Percentiles rank a stretch among this genome's conserved stretches.
These are phyloP conservation scores for Fusarium staphyleae DNA, from an alignment of 2,329 filamentous ascomycete genomes.

Conservation along the genomic window DNA sequence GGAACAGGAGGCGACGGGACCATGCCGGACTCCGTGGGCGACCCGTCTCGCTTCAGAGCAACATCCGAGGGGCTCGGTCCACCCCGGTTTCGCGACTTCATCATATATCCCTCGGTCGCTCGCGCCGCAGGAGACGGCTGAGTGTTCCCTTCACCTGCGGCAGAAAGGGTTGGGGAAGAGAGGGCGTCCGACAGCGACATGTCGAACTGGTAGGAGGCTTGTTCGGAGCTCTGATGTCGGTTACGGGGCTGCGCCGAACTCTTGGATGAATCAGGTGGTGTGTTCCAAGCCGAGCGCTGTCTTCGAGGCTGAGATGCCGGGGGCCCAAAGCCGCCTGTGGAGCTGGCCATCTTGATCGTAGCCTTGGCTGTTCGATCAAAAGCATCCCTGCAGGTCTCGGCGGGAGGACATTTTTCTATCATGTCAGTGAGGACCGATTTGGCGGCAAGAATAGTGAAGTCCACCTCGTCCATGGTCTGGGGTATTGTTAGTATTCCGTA, in stretches of 20 bases:
- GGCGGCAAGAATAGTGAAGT: constrained; percentile 91
- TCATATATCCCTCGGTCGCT: constrained; percentile 44
- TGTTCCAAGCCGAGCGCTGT: constrained; percentile 43
- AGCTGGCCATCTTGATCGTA: constrained; percentile 93
- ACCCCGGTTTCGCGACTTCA: constrained; percentile 41
- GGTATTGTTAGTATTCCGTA: constrained; percentile 10
- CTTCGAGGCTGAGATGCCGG: constrained; percentile 41
- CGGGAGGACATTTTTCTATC: constrained; percentile 92
- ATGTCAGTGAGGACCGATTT: constrained; percentile 92
- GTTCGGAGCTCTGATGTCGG: constrained; percentile 43
- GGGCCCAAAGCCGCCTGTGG: constrained; percentile 79
- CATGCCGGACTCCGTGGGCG: constrained; percentile 51
- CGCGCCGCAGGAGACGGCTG: constrained; percentile 50
- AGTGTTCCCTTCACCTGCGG: constrained; percentile 44
- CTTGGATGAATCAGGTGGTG: constrained; percentile 39
- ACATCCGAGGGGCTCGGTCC: constrained; percentile 44
- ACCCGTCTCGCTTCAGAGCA: constrained; percentile 42
- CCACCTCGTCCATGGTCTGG: constrained; percentile 91
- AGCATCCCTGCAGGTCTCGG: constrained; percentile 91
- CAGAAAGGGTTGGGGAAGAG: constrained; percentile 52
- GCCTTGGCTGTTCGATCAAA: constrained; percentile 96
- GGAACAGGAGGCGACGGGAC: constrained; percentile 54
- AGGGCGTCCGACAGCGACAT: constrained; percentile 49
- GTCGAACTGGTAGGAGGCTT: constrained; percentile 47
- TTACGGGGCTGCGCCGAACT: constrained; percentile 36